Conservation (phyloP, 169 alveolate genomes). For the Plasmodium ovale region DNA sequence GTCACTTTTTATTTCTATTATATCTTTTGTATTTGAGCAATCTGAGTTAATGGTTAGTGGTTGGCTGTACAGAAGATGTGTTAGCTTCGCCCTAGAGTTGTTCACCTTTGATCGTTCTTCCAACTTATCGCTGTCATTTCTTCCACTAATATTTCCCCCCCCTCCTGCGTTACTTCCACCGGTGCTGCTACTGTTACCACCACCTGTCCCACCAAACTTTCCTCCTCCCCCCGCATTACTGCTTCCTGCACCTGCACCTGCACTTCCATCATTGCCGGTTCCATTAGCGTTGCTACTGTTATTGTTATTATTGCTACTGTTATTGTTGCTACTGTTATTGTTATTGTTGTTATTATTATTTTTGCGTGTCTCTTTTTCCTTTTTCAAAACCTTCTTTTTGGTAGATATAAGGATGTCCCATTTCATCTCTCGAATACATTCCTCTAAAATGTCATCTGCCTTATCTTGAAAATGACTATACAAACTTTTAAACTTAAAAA, state of each 20-base stretch:
- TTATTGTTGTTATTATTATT: neutral
- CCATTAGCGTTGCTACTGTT: neutral
- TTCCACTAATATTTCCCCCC: no score
- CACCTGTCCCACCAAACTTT: neutral
- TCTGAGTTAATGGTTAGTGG: constrained; percentile 32
- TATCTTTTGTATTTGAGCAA: constrained; percentile 30
- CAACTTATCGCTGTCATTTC: no score
- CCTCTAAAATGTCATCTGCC: constrained; percentile 78
- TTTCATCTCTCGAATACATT: constrained; percentile 76
- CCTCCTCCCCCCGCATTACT: no score
- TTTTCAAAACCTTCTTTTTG: constrained; percentile 37
- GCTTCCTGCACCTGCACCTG: no score
- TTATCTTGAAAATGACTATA: constrained; percentile 79
- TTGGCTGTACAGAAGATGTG: constrained; percentile 31
- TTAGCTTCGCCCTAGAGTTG: constrained; percentile 17
- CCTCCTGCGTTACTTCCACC: no score
- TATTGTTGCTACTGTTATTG: neutral
- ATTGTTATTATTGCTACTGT: neutral
- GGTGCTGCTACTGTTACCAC: neutral
- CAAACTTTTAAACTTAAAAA: constrained; percentile 79
- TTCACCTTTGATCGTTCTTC: no score
- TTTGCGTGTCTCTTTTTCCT: constrained; percentile 36
- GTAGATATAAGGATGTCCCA: constrained; percentile 68
- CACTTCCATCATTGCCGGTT: no score
- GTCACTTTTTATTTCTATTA: constrained; percentile 68